Evolutionary conservation across 2,329 filamentous ascomycete species (phyloP).

Genomic region (Aschersonia sp.): DNA sequence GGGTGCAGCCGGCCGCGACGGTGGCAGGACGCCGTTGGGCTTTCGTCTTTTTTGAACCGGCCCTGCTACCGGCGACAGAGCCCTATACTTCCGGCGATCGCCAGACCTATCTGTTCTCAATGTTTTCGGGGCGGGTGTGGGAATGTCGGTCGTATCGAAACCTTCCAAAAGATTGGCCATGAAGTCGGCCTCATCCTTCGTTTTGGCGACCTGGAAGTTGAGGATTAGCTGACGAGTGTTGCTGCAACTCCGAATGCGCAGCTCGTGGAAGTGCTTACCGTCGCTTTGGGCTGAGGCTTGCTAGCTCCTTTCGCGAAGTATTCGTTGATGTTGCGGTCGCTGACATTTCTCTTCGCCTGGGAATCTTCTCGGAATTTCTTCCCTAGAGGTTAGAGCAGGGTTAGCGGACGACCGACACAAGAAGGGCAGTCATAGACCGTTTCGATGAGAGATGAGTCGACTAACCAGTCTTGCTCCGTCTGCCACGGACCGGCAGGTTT

Average conservation of each 20-base stretch:
- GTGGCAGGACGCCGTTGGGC: constrained; percentile 31
- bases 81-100: constrained; percentile 63
- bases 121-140: constrained; percentile 36
- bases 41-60: constrained; percentile 43
- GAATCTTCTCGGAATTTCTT: constrained; percentile 86
- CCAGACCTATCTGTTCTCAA: constrained; percentile 55
- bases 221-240: constrained; percentile 1
- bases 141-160: constrained; percentile 59
- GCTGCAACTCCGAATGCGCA: not conserved
- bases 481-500: constrained; percentile 24
- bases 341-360: constrained; percentile 68
- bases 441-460: not conserved
- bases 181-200: constrained; percentile 80
- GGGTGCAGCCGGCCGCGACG: constrained; percentile 25
- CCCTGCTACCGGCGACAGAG: constrained; percentile 58
- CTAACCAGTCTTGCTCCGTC: constrained; percentile 37
- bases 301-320: constrained; percentile 74
- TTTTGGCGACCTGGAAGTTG: constrained; percentile 48
- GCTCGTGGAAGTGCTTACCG: too few relatives aligned
- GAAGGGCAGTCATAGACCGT: not conserved
- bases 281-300: constrained; percentile 66
- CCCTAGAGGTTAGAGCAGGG: constrained; percentile 27
- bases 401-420: constrained; percentile 1
- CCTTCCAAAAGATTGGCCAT: constrained; percentile 73
- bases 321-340: constrained; percentile 83